These are phyloP conservation scores for Pythium insidiosum DNA, from an alignment of 352 stramenopile genomes.

Conservation along the genomic window DNA sequence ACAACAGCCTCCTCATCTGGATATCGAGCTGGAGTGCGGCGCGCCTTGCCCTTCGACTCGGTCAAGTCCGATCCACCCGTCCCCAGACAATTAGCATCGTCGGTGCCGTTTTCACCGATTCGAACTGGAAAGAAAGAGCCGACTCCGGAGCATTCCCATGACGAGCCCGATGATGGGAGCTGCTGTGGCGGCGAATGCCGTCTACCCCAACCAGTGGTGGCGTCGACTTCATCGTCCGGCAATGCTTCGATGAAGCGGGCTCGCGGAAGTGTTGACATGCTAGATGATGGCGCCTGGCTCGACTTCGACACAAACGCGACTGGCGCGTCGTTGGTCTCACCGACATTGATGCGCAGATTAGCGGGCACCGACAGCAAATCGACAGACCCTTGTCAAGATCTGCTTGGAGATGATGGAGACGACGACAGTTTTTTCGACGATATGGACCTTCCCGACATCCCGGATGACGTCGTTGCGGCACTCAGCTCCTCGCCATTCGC, in stretches of 20 bases:
- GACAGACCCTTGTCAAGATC: slow-evolving; percentile 8
- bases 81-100: no score
- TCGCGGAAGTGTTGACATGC: slow-evolving; percentile 16
- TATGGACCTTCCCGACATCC: slow-evolving; percentile 12
- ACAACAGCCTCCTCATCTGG: no score
- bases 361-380: slow-evolving; percentile 13
- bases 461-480: slow-evolving; percentile 7
- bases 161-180: slow-evolving; percentile 7
- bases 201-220: slow-evolving; percentile 3
- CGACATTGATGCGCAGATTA: slow-evolving; percentile 15
- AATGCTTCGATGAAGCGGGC: slow-evolving; percentile 4
- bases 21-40: no score
- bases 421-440: slow-evolving; percentile 4
- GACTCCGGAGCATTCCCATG: slow-evolving; percentile 6
- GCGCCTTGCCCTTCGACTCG: no score
- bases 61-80: no score
- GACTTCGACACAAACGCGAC: slow-evolving; percentile 14
- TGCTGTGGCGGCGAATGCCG: slow-evolving; percentile 6
- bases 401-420: slow-evolving; percentile 9
- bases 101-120: no score
- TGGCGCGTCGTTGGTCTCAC: slow-evolving; percentile 10
- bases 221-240: slow-evolving; percentile 5
- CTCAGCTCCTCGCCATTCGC: slow-evolving; percentile 5
- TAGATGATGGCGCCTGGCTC: slow-evolving; percentile 19
- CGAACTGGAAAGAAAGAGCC: slow-evolving; percentile 4